Evolutionary conservation across 2,329 filamentous ascomycete species (phyloP).

Genomic region (Cladophialophora exuberans): DNA sequence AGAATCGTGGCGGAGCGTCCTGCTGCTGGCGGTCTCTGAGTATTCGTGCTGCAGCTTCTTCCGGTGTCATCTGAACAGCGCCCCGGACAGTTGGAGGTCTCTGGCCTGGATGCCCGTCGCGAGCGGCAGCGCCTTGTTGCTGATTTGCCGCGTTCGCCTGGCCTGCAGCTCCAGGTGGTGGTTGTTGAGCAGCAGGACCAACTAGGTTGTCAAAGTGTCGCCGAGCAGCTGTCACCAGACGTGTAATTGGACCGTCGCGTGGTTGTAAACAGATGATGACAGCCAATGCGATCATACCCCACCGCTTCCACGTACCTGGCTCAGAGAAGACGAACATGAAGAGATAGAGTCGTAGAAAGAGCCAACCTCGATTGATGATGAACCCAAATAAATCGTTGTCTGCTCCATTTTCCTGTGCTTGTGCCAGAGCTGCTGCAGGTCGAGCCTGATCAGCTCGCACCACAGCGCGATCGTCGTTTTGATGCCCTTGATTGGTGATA

Average conservation of each 20-base stretch:
- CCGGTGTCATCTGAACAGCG: conserved; percentile 26
- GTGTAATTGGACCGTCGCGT: conserved; percentile 44
- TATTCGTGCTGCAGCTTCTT: conserved; percentile 34
- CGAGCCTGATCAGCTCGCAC: conserved; percentile 5
- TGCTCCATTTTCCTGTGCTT: conserved; percentile 21
- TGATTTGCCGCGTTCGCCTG: conserved; percentile 8
- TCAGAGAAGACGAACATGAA: conserved; percentile 63
- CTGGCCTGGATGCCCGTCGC: not conserved
- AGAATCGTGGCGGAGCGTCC: conserved; percentile 16
- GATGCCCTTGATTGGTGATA: not conserved
- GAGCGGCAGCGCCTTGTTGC: not conserved
- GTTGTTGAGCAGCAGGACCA: conserved; percentile 21
- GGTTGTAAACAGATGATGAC: conserved; percentile 46
- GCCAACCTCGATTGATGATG: conserved; percentile 55
- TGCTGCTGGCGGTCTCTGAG: conserved; percentile 26
- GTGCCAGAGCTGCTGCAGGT: conserved; percentile 9
- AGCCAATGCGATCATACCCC: conserved; percentile 44
- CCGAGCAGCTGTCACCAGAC: conserved; percentile 44
- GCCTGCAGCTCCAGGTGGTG: conserved; percentile 25
- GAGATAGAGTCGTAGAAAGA: conserved; percentile 60
- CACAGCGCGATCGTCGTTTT: conserved; percentile 5
- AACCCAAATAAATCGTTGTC: conserved; percentile 44
- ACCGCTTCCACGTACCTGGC: conserved; percentile 50
- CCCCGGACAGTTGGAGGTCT: conserved; percentile 27
- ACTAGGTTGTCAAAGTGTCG: conserved; percentile 50